phyloP scores from a whole-genome alignment of 768 basidiomycete genomes.

The Suillus luteus region DNA sequence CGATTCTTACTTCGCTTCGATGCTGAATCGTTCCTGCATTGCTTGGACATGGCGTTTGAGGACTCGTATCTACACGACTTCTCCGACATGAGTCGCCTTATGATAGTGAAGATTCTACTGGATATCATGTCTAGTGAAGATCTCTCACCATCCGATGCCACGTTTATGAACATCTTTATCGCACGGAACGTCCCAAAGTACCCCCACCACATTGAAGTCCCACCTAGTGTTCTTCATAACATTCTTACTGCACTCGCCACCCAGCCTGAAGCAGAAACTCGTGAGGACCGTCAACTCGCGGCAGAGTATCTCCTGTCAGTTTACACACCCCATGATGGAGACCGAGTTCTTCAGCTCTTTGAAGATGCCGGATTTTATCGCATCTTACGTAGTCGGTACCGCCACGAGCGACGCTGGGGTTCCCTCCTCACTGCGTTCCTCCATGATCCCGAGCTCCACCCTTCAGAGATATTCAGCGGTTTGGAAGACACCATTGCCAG shows the following conservation, averaged over 20 bases:
- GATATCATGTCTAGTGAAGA: slow-evolving; percentile 65
- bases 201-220: slow-evolving; percentile 70
- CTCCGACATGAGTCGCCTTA: slow-evolving; percentile 67
- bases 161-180: slow-evolving; percentile 93
- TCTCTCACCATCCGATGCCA: slow-evolving; percentile 62
- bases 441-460: slow-evolving; percentile 64
- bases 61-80: slow-evolving; percentile 88
- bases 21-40: slow-evolving; percentile 91
- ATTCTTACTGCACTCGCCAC: slow-evolving; percentile 79
- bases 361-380: slow-evolving; percentile 87
- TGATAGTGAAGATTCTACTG: slow-evolving; percentile 81
- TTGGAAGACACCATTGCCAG: slow-evolving; percentile 61
- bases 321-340: slow-evolving; percentile 82
- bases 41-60: slow-evolving; percentile 93
- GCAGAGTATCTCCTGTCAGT: slow-evolving; percentile 91
- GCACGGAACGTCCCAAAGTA: slow-evolving; percentile 98
- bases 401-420: slow-evolving; percentile 75
- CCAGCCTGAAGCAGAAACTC: slow-evolving; percentile 73
- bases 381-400: slow-evolving; percentile 81
- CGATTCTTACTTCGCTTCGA: slow-evolving; percentile 85
- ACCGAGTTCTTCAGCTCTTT: slow-evolving; percentile 68
- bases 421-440: slow-evolving; percentile 73
- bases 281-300: slow-evolving; percentile 94
- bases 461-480: slow-evolving; percentile 63
- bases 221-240: slow-evolving; percentile 59